Percentiles rank a stretch among this genome's conserved stretches.
Evolutionary conservation across 306 rosid species (phyloP).

Genomic region (Sicyos edulis): DNA sequence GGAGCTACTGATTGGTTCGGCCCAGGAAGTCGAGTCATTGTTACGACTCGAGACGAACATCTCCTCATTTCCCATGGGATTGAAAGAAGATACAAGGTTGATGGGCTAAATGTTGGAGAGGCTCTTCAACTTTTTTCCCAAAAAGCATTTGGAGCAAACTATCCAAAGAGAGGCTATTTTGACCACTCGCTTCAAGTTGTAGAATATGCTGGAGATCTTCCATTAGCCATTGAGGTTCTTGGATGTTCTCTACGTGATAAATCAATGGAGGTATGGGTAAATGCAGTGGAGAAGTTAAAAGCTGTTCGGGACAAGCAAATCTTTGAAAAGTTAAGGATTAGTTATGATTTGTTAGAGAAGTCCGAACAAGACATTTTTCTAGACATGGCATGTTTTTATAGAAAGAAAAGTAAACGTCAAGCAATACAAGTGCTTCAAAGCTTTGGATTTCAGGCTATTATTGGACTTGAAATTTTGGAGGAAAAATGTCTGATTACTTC

Average conservation of each 20-base stretch:
- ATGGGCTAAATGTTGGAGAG: background rate
- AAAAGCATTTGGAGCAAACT: background rate
- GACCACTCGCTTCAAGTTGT: conserved; percentile 3
- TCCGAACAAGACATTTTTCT: conserved; percentile 8
- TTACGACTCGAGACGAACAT: conserved; percentile 18
- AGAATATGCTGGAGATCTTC: conserved; percentile 12
- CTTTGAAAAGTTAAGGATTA: background rate
- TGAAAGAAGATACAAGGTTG: conserved; percentile 1
- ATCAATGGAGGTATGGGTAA: background rate
- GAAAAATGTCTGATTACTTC: conserved; percentile 8
- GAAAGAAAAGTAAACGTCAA: background rate
- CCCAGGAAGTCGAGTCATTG: conserved; percentile 20
- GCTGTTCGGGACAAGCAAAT: conserved; percentile 6
- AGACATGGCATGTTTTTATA: conserved; percentile 23
- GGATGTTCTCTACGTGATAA: conserved; percentile 11
- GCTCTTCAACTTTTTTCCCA: conserved; percentile 6
- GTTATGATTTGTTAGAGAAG: conserved; percentile 12
- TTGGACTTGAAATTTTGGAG: background rate
- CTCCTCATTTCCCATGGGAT: background rate
- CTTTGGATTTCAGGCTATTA: background rate
- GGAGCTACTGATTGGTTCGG: conserved; percentile 3
- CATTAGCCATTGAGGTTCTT: conserved; percentile 6
- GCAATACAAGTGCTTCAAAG: conserved; percentile 1
- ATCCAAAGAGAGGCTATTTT: conserved; percentile 11
- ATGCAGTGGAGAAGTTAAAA: background rate